Evolutionary conservation across 805 yeast genomes (phyloP).

Genomic region (Torulaspora quercuum): DNA sequence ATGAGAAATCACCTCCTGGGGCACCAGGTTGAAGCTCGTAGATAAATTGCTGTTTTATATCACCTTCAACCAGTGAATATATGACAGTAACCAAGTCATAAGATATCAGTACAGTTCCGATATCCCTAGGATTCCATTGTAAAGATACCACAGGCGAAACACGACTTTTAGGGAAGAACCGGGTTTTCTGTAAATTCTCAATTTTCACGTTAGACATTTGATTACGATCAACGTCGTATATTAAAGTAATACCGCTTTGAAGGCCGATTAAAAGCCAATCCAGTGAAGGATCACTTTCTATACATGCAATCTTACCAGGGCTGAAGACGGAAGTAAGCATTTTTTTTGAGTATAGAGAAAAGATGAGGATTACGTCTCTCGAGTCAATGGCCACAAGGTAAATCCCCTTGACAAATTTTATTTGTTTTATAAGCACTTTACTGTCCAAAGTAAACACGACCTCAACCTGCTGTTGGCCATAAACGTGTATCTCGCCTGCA

Average conservation of each 20-base stretch:
- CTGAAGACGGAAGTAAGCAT: constrained; percentile 59
- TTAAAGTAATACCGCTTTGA: constrained; percentile 65
- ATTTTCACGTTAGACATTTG: constrained; percentile 59
- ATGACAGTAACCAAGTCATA: constrained; percentile 66
- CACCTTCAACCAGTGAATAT: constrained; percentile 61
- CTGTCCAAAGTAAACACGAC: constrained; percentile 56
- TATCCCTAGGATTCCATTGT: constrained; percentile 85
- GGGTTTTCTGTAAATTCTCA: constrained; percentile 62
- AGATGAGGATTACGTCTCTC: constrained; percentile 57
- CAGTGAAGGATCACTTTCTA: constrained; percentile 78
- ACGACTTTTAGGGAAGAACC: constrained; percentile 54
- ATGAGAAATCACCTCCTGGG: constrained; percentile 60
- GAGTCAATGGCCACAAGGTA: constrained; percentile 72
- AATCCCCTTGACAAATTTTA: constrained; percentile 74
- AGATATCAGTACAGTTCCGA: constrained; percentile 70
- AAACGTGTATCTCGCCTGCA: constrained; percentile 65
- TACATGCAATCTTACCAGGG: constrained; percentile 62
- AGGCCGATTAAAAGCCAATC: constrained; percentile 85
- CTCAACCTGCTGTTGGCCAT: constrained; percentile 80
- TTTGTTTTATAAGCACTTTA: constrained; percentile 47
- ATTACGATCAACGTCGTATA: constrained; percentile 81
- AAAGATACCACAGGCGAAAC: constrained; percentile 63
- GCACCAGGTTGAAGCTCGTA: constrained; percentile 66
- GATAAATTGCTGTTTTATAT: constrained; percentile 52
- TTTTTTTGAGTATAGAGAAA: constrained; percentile 63